Percentiles rank a stretch among this genome's conserved stretches.
phyloP scores from a whole-genome alignment of 2,329 filamentous ascomycete species.

The Aspergillus brunneoviolaceus region DNA sequence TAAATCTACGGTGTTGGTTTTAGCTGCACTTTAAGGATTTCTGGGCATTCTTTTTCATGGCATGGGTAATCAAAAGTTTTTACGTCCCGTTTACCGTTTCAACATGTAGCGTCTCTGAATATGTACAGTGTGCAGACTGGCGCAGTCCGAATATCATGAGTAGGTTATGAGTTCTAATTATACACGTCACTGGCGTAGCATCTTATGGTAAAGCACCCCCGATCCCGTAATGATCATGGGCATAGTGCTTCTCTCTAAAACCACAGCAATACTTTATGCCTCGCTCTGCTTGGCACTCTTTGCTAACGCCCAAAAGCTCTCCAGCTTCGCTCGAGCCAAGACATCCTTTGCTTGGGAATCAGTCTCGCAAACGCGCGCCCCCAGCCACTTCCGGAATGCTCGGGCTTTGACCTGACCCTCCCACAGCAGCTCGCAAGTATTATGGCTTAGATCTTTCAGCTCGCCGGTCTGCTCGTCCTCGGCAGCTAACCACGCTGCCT shows the following conservation, averaged over 20 bases:
- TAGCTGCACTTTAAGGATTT: slow-evolving; percentile 2
- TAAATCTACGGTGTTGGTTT: slow-evolving; percentile 12
- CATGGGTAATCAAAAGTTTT: slow-evolving; percentile 4
- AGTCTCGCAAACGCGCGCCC: slow-evolving; percentile 81
- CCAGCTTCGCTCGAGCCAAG: slow-evolving; percentile 79
- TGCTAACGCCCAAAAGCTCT: slow-evolving; percentile 90
- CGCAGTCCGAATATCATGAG: background rate
- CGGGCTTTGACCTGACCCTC: slow-evolving; percentile 83
- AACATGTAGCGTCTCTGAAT: background rate
- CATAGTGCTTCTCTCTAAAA: background rate
- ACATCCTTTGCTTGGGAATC: slow-evolving; percentile 84
- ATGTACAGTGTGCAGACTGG: slow-evolving; percentile 3
- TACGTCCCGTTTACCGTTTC: background rate
- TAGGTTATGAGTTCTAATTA: background rate
- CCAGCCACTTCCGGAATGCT: slow-evolving; percentile 83
- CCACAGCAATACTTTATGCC: slow-evolving; percentile 17
- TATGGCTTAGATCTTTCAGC: slow-evolving; percentile 76
- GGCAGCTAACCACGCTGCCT: slow-evolving; percentile 72
- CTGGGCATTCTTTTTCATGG: slow-evolving; percentile 4
- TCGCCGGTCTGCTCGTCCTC: slow-evolving; percentile 71
- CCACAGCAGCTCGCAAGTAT: slow-evolving; percentile 82
- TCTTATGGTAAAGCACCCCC: background rate
- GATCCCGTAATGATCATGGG: slow-evolving; percentile 9
- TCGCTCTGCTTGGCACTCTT: slow-evolving; percentile 59
- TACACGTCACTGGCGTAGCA: background rate